A percentile compares a stretch with the other conserved stretches of the same genome.
Conservation (phyloP, 2,329 filamentous ascomycete genomes). For the Aspergillus sergii region DNA sequence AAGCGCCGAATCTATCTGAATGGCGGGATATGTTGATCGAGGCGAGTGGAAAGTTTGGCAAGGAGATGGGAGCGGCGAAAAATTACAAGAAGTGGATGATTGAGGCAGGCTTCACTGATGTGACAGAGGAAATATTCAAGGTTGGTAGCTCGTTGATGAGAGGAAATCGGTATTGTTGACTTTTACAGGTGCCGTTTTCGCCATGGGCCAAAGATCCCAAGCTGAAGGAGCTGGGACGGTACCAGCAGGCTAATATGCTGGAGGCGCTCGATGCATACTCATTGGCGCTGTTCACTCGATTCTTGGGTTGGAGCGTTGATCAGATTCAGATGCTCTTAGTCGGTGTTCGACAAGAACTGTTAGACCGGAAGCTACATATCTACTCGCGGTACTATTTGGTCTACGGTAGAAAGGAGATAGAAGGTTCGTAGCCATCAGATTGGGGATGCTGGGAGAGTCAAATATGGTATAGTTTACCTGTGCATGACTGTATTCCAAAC, state of each 20-base stretch:
- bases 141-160: conserved; percentile 25
- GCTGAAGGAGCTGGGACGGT: conserved; percentile 45
- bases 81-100: conserved; percentile 47
- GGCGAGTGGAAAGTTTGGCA: conserved; percentile 36
- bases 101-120: conserved; percentile 57
- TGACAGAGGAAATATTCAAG: conserved; percentile 52
- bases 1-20: conserved; percentile 29
- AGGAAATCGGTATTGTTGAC: background rate
- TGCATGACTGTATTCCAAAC: background rate
- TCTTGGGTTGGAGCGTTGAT: conserved; percentile 39
- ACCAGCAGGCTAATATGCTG: conserved; percentile 33
- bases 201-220: conserved; percentile 52
- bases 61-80: conserved; percentile 37
- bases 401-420: conserved; percentile 29
- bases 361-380: conserved; percentile 40
- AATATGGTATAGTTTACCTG: background rate
- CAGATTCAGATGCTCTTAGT: conserved; percentile 43
- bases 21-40: conserved; percentile 30
- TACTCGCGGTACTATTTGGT: conserved; percentile 38
- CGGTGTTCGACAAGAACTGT: conserved; percentile 41
- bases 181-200: conserved; percentile 49
- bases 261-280: conserved; percentile 36
- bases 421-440: conserved; percentile 30
- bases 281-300: conserved; percentile 33
- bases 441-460: background rate